Percentiles rank a stretch among this genome's conserved stretches.
phyloP scores from a whole-genome alignment of 257 asterid genomes.

The Solanum sitiens region DNA sequence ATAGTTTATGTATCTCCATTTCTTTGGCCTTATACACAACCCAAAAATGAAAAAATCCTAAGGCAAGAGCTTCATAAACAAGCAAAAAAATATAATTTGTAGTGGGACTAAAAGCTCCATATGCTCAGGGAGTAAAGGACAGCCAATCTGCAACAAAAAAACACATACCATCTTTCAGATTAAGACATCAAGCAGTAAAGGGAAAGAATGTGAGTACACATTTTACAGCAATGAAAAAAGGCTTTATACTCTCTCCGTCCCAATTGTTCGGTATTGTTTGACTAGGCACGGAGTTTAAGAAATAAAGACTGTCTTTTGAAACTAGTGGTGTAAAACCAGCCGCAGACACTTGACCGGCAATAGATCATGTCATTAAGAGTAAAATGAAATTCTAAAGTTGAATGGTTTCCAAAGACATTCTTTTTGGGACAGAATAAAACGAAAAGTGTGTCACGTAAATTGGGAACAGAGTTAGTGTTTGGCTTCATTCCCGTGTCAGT shows the following conservation, averaged over 20 bases:
- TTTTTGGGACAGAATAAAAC: not conserved
- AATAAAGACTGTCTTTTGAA: not conserved
- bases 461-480: not conserved
- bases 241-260: not conserved
- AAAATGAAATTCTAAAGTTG: not conserved
- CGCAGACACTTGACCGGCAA: not conserved
- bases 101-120: not conserved
- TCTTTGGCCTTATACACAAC: not conserved
- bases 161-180: not conserved
- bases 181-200: not conserved
- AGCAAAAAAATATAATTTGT: not conserved
- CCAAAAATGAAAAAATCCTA: not conserved
- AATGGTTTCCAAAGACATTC: not conserved
- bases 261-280: not conserved
- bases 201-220: not conserved
- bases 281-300: not conserved
- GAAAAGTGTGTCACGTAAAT: not conserved
- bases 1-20: not conserved
- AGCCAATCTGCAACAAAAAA: not conserved
- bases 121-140: not conserved
- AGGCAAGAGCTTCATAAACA: not conserved
- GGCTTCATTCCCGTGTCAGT: not conserved
- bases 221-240: not conserved
- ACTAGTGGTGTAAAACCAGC: not conserved
- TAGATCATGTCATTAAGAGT: not conserved